These are phyloP conservation scores for Aspergillus egyptiacus DNA, from an alignment of 495 filamentous ascomycete genomes.

Conservation along the genomic window DNA sequence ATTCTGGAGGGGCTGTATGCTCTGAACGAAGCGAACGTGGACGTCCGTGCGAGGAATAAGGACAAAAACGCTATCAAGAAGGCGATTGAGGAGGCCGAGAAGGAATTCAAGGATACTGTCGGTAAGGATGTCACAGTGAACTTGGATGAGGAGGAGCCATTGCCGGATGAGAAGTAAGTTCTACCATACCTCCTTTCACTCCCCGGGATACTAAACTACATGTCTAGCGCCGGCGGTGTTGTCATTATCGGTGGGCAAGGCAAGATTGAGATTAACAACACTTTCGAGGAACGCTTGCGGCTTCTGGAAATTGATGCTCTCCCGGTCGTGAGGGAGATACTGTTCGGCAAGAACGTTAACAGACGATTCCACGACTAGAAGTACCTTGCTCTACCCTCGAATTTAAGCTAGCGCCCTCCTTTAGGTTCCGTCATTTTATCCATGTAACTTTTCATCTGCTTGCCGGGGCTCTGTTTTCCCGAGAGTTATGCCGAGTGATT, in stretches of 20 bases:
- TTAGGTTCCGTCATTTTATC: slow-evolving; percentile 15
- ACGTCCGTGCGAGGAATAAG: slow-evolving; percentile 67
- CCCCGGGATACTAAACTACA: not conserved
- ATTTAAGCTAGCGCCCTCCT: slow-evolving; percentile 4
- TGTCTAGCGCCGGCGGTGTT: slow-evolving; percentile 72
- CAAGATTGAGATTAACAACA: slow-evolving; percentile 99
- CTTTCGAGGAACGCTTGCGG: slow-evolving; percentile 83
- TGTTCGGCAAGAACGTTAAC: slow-evolving; percentile 91
- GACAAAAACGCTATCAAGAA: slow-evolving; percentile 68
- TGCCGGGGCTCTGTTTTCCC: no score
- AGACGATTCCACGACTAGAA: slow-evolving; percentile 86
- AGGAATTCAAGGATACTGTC: slow-evolving; percentile 73
- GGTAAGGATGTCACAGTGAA: slow-evolving; percentile 56
- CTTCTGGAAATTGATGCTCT: slow-evolving; percentile 78
- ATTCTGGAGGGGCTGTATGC: slow-evolving; percentile 87
- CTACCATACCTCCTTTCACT: no score
- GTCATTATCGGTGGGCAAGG: slow-evolving; percentile 72
- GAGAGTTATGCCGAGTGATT: no score
- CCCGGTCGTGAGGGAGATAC: slow-evolving; percentile 71
- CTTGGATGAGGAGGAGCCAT: slow-evolving; percentile 72
- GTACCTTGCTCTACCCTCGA: slow-evolving; percentile 12
- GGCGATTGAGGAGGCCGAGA: slow-evolving; percentile 65
- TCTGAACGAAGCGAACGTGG: slow-evolving; percentile 70
- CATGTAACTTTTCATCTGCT: slow-evolving; percentile 15
- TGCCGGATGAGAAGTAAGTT: slow-evolving; percentile 82